phyloP scores from a whole-genome alignment of 2,329 filamentous ascomycete species.

The Arthroderma sp. region DNA sequence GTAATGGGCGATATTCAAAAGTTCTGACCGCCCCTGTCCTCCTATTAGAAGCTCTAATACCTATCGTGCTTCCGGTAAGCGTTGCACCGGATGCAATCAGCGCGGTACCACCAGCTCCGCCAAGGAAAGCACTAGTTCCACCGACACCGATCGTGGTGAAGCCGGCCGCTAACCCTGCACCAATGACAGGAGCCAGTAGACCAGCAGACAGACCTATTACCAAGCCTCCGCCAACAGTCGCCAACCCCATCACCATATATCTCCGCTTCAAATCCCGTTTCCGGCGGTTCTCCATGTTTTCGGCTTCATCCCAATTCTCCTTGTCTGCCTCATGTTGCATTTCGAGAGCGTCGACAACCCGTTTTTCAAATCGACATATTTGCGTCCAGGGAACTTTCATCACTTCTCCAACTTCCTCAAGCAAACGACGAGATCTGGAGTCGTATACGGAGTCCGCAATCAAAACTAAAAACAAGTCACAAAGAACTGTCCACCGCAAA shows the following conservation, averaged over 20 bases:
- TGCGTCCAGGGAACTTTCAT: constrained; percentile 81
- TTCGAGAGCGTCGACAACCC: constrained; percentile 88
- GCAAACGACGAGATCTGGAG: constrained; percentile 65
- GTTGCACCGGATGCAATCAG: constrained; percentile 86
- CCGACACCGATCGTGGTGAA: constrained; percentile 90
- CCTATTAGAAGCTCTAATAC: constrained; percentile 68
- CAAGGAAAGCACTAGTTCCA: constrained; percentile 78
- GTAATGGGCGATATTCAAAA: constrained; percentile 88
- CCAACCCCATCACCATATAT: constrained; percentile 90
- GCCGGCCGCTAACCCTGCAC: constrained; percentile 81
- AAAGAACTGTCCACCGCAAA: constrained; percentile 90
- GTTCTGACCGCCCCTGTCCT: constrained; percentile 87
- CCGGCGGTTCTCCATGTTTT: constrained; percentile 75
- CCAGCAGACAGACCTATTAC: constrained; percentile 94
- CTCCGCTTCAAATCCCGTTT: constrained; percentile 71
- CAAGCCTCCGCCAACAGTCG: constrained; percentile 84
- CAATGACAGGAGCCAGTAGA: constrained; percentile 82
- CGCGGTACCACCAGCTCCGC: constrained; percentile 81
- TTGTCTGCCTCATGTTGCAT: constrained; percentile 93
- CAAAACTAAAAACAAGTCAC: constrained; percentile 87
- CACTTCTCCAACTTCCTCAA: constrained; percentile 70
- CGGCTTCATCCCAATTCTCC: constrained; percentile 95
- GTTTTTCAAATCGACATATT: constrained; percentile 92
- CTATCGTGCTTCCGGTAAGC: constrained; percentile 75
- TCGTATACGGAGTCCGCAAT: constrained; percentile 95